A percentile compares a stretch with the other conserved stretches of the same genome.
These are phyloP conservation scores for Golubevia sp. DNA, from an alignment of 1,284 basidiomycete species.

Conservation along the genomic window DNA sequence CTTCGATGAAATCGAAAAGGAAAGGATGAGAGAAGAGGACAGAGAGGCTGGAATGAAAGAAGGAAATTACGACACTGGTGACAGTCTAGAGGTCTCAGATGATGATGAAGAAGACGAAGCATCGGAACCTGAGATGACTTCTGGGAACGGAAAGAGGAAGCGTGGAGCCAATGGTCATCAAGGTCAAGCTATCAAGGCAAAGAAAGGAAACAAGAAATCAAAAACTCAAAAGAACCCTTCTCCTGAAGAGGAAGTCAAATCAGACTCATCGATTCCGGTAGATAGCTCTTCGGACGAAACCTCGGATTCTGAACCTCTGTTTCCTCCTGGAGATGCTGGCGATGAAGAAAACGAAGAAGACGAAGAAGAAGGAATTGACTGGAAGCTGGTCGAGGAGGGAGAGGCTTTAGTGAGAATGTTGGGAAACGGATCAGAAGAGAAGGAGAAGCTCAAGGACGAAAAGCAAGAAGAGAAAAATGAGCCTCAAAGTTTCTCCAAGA, in stretches of 20 bases:
- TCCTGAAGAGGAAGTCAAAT: no score
- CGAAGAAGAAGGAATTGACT: slow-evolving; percentile 1
- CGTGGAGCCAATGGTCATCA: no score
- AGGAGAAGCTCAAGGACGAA: background rate
- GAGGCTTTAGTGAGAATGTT: no score
- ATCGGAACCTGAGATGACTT: background rate
- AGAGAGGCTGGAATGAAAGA: background rate
- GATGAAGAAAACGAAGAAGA: slow-evolving; percentile 10
- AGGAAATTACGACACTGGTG: slow-evolving; percentile 11
- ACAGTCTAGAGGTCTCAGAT: slow-evolving; percentile 3
- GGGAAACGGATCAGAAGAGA: no score
- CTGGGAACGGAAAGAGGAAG: no score
- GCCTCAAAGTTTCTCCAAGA: slow-evolving; percentile 49
- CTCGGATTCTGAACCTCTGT: background rate
- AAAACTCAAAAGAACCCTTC: no score
- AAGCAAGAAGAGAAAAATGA: slow-evolving; percentile 22
- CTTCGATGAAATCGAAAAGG: slow-evolving; percentile 13
- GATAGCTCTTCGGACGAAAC: no score
- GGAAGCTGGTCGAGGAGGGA: no score
- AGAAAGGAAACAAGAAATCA: no score
- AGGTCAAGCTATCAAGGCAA: no score
- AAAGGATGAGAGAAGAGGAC: background rate
- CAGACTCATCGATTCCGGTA: no score
- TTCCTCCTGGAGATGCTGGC: background rate
- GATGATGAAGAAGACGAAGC: background rate